A percentile compares a stretch with the other conserved stretches of the same genome.
Evolutionary conservation across 2,329 filamentous ascomycete genomes (phyloP).

Genomic region (Acarospora socialis): DNA sequence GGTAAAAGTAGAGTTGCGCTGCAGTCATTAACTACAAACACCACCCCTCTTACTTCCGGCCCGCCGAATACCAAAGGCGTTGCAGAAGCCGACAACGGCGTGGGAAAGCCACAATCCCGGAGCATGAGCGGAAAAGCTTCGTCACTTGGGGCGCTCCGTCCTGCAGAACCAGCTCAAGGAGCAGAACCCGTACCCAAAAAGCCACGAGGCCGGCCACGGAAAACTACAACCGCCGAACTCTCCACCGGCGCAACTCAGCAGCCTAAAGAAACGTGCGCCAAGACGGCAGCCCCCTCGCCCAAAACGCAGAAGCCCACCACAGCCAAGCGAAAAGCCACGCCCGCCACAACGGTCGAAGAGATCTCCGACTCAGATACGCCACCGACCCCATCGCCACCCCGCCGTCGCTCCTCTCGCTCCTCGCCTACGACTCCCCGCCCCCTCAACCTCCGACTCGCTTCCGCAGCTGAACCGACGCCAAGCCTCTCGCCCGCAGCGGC

Average conservation of each 20-base stretch:
- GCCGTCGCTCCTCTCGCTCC: slow-evolving; percentile 28
- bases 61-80: too few relatives aligned
- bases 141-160: background rate
- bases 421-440: slow-evolving; percentile 30
- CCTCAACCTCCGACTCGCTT: slow-evolving; percentile 24
- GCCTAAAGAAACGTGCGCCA: background rate
- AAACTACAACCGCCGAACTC: slow-evolving; percentile 10
- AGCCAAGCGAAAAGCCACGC: slow-evolving; percentile 1
- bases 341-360: slow-evolving; percentile 1
- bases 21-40: slow-evolving; percentile 6
- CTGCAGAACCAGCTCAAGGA: background rate
- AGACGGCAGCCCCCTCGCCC: slow-evolving; percentile 1
- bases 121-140: too few relatives aligned
- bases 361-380: slow-evolving; percentile 11
- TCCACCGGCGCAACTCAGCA: background rate
- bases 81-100: slow-evolving; percentile 10
- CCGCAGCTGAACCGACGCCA: slow-evolving; percentile 11
- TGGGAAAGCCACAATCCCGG: slow-evolving; percentile 5
- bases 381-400: slow-evolving; percentile 17
- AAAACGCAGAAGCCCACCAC: background rate
- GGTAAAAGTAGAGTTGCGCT: slow-evolving; percentile 33
- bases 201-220: slow-evolving; percentile 19
- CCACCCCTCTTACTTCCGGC: too few relatives aligned
- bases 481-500: slow-evolving; percentile 15
- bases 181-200: slow-evolving; percentile 15